These are phyloP conservation scores for Moricandia moricandioides DNA, from an alignment of 345 rosid species.

Conservation along the genomic window DNA sequence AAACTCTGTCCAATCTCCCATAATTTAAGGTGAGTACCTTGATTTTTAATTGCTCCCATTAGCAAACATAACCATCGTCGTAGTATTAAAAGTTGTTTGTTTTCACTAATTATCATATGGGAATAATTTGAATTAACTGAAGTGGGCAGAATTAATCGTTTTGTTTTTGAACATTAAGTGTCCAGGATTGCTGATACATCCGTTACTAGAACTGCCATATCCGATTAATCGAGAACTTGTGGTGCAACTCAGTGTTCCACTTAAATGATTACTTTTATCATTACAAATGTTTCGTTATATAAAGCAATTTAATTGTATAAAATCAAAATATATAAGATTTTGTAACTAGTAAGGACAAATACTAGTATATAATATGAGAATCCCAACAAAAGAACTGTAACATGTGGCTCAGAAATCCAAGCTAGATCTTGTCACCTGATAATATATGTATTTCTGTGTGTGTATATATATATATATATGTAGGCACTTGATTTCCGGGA, in stretches of 20 bases:
- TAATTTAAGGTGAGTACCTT: not conserved
- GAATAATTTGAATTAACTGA: not conserved
- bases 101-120: not conserved
- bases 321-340: not conserved
- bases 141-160: too few relatives aligned
- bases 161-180: not conserved
- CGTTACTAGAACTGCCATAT: not conserved
- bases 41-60: not conserved
- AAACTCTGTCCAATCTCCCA: conserved; percentile 7
- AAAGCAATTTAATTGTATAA: not conserved
- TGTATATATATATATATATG: not conserved
- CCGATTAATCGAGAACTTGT: not conserved
- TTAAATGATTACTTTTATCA: not conserved
- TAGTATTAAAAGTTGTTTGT: not conserved
- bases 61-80: not conserved
- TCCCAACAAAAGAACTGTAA: not conserved
- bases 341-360: not conserved
- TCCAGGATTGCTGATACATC: not conserved
- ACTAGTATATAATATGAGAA: too few relatives aligned
- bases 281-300: not conserved
- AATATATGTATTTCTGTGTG: conserved; percentile 23
- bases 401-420: conserved; percentile 23
- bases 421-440: conserved; percentile 19
- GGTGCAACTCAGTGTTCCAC: not conserved
- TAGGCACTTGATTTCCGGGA: conserved; percentile 7